Conservation (phyloP, 805 yeast genomes). For the Saccharomycopsis sp. region DNA sequence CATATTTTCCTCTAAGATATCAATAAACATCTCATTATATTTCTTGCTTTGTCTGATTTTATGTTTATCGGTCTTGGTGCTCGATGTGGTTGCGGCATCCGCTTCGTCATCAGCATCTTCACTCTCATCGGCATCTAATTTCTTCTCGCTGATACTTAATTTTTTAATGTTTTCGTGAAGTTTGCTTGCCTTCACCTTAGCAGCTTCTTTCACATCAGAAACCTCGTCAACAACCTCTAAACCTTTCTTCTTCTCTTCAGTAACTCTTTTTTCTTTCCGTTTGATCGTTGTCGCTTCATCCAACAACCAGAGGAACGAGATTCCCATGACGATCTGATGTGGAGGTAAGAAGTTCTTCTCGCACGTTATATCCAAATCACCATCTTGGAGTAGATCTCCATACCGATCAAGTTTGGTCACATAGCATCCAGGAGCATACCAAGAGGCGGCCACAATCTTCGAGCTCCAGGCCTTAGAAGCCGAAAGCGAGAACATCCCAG, state of each 20-base stretch:
- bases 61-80: constrained; percentile 23
- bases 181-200: constrained; percentile 14
- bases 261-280: constrained; percentile 18
- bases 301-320: constrained; percentile 71
- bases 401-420: constrained; percentile 66
- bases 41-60: constrained; percentile 21
- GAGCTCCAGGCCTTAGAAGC: constrained; percentile 87
- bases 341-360: constrained; percentile 57
- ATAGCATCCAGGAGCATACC: constrained; percentile 70
- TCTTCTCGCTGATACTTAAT: constrained; percentile 9
- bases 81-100: constrained; percentile 10
- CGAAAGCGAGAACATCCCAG: constrained; percentile 78
- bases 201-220: constrained; percentile 28
- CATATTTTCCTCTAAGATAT: constrained; percentile 13
- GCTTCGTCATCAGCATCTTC: constrained; percentile 20
- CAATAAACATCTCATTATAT: constrained; percentile 20
- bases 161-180: neutral
- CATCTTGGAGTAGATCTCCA: constrained; percentile 48
- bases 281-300: constrained; percentile 42
- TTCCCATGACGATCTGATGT: constrained; percentile 88
- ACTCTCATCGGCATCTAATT: constrained; percentile 11
- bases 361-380: constrained; percentile 49
- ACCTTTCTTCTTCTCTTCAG: constrained; percentile 28
- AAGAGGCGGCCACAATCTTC: constrained; percentile 73
- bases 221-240: constrained; percentile 27